A percentile compares a stretch with the other conserved stretches of the same genome.
These are phyloP conservation scores for Lecanosticta acicola DNA, from an alignment of 2,329 filamentous ascomycete species.

Conservation along the genomic window DNA sequence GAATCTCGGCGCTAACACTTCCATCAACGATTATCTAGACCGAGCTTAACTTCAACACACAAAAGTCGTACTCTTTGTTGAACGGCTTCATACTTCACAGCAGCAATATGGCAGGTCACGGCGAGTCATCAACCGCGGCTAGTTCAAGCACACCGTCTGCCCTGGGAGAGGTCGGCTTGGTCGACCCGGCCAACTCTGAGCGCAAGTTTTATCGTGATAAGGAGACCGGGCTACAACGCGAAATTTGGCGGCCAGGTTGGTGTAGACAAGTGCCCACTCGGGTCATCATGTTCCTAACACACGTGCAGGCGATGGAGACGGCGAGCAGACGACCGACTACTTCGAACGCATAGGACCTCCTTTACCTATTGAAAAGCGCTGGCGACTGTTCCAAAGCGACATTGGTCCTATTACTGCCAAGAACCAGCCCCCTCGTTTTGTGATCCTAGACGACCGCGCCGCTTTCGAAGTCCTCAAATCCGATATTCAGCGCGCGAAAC, in stretches of 20 bases:
- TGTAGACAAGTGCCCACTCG: not conserved
- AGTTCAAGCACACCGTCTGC: too few relatives aligned
- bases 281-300: not conserved
- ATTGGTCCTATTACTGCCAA: constrained; percentile 25
- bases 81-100: too few relatives aligned
- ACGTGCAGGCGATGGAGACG: constrained; percentile 32
- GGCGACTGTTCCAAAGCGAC: constrained; percentile 36
- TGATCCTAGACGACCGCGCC: constrained; percentile 39
- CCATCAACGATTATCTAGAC: too few relatives aligned
- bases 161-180: not conserved
- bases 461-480: constrained; percentile 32
- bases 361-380: constrained; percentile 27
- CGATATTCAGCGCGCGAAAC: constrained; percentile 22
- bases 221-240: constrained; percentile 23
- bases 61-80: too few relatives aligned
- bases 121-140: not conserved
- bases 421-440: constrained; percentile 32
- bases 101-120: too few relatives aligned
- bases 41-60: too few relatives aligned
- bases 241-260: constrained; percentile 35
- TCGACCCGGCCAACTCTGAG: constrained; percentile 7
- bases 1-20: too few relatives aligned
- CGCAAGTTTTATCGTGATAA: constrained; percentile 23
- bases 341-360: constrained; percentile 21
- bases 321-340: constrained; percentile 27